Percentiles rank a stretch among this genome's conserved stretches.
phyloP scores from a whole-genome alignment of 352 stramenopile genomes.

The Blastocystis sp. region DNA sequence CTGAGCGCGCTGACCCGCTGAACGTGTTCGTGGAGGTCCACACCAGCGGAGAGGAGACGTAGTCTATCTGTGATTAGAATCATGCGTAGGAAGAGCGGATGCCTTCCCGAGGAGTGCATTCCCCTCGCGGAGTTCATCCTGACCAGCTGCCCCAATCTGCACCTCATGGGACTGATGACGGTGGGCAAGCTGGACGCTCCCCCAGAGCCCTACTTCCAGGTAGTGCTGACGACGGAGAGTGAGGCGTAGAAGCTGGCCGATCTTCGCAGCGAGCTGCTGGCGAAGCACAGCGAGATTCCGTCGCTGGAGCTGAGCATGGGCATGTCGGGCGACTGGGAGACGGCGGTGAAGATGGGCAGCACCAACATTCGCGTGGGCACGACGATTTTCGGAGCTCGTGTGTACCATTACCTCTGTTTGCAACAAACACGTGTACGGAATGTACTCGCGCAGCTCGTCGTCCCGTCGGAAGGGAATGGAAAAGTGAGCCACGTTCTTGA shows the following conservation, averaged over 20 bases:
- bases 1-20: slow-evolving; percentile 78
- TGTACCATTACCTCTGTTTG: slow-evolving; percentile 76
- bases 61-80: background rate
- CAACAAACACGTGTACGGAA: background rate
- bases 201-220: slow-evolving; percentile 74
- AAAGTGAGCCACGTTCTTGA: background rate
- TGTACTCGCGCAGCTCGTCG: background rate
- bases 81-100: slow-evolving; percentile 82
- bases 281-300: slow-evolving; percentile 36
- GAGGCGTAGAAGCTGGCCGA: slow-evolving; percentile 43
- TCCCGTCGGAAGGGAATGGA: background rate
- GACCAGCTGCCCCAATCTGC: slow-evolving; percentile 82
- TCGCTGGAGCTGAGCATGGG: slow-evolving; percentile 92
- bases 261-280: slow-evolving; percentile 23
- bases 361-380: slow-evolving; percentile 92
- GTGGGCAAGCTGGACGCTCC: slow-evolving; percentile 86
- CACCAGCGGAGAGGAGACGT: slow-evolving; percentile 90
- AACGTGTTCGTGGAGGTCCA: slow-evolving; percentile 95
- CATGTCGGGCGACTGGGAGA: slow-evolving; percentile 96
- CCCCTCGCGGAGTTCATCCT: slow-evolving; percentile 82
- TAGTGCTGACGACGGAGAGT: background rate
- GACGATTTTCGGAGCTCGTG: slow-evolving; percentile 92
- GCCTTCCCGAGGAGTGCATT: slow-evolving; percentile 78
- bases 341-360: slow-evolving; percentile 88
- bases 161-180: slow-evolving; percentile 94